phyloP scores from a whole-genome alignment of 495 filamentous ascomycete genomes.

The Penicillium crystallinum region DNA sequence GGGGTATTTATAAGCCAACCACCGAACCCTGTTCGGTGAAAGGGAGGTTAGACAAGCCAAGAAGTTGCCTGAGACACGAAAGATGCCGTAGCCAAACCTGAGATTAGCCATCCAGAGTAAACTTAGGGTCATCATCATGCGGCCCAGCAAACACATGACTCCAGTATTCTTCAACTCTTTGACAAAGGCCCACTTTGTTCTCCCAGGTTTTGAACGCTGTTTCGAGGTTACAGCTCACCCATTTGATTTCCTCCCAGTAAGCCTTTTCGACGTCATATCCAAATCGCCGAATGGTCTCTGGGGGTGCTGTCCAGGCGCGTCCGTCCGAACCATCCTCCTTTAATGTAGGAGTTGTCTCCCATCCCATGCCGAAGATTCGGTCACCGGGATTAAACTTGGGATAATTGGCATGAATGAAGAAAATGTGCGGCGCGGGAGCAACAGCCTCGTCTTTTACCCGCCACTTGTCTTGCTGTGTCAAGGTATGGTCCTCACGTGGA shows the following conservation, averaged over 20 bases:
- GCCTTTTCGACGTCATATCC: slow-evolving; percentile 49
- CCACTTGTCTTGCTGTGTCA: slow-evolving; percentile 33
- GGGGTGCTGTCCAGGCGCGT: slow-evolving; percentile 38
- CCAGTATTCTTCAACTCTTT: slow-evolving; percentile 38
- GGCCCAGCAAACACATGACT: slow-evolving; percentile 37
- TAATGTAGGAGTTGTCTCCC: slow-evolving; percentile 37
- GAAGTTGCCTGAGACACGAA: not conserved
- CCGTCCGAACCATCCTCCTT: slow-evolving; percentile 34
- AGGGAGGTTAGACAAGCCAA: not conserved
- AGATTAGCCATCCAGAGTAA: slow-evolving; percentile 22
- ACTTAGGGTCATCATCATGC: slow-evolving; percentile 34
- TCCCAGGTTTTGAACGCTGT: slow-evolving; percentile 36
- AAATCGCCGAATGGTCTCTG: slow-evolving; percentile 34
- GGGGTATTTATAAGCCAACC: not conserved
- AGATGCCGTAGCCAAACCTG: not conserved
- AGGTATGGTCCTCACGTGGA: slow-evolving; percentile 39
- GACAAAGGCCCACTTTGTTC: slow-evolving; percentile 31
- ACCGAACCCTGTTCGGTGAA: not conserved
- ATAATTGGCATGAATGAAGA: slow-evolving; percentile 53
- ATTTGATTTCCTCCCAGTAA: slow-evolving; percentile 49
- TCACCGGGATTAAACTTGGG: slow-evolving; percentile 51
- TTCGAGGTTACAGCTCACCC: slow-evolving; percentile 43
- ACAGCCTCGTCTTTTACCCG: slow-evolving; percentile 34
- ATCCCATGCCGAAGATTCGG: slow-evolving; percentile 36
- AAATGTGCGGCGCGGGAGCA: slow-evolving; percentile 29